Evolutionary conservation across 257 asterid species (phyloP).

Genomic region (Verbascum thapsus): DNA sequence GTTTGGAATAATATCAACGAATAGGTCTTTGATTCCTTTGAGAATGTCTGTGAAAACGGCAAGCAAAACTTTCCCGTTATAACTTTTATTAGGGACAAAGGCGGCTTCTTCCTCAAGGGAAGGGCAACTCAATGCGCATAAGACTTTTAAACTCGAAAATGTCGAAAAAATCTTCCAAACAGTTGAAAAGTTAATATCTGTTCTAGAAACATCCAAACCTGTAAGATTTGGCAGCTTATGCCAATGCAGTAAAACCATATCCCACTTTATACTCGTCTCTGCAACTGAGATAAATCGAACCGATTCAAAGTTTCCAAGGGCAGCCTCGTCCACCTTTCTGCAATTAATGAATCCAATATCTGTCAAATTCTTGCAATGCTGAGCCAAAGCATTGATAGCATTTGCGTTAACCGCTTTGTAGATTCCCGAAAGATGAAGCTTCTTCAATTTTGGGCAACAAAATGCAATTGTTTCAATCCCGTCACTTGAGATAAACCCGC

Average conservation of each 20-base stretch:
- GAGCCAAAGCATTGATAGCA: slow-evolving; percentile 66
- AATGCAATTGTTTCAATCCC: slow-evolving; percentile 55
- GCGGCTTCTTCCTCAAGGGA: slow-evolving; percentile 48
- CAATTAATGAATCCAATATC: slow-evolving; percentile 70
- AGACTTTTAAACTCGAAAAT: slow-evolving; percentile 50
- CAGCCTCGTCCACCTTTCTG: slow-evolving; percentile 51
- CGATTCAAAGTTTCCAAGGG: slow-evolving; percentile 52
- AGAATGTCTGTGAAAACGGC: slow-evolving; percentile 53
- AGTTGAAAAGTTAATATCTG: slow-evolving; percentile 45
- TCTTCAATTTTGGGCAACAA: slow-evolving; percentile 58
- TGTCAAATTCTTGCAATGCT: slow-evolving; percentile 44
- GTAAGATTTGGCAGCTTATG: slow-evolving; percentile 49
- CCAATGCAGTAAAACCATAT: slow-evolving; percentile 51
- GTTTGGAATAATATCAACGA: slow-evolving; percentile 42
- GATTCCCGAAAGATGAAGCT: slow-evolving; percentile 61
- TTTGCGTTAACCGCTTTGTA: slow-evolving; percentile 59
- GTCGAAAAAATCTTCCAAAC: slow-evolving; percentile 52
- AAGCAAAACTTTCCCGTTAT: slow-evolving; percentile 61
- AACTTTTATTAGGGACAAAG: slow-evolving; percentile 49
- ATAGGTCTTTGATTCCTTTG: slow-evolving; percentile 55
- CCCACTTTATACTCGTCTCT: slow-evolving; percentile 65
- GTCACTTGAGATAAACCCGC: slow-evolving; percentile 55
- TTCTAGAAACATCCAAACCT: slow-evolving; percentile 73
- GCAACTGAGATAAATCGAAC: slow-evolving; percentile 69
- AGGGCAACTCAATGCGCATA: slow-evolving; percentile 64